These are phyloP conservation scores for Phytopythium delawarense DNA, from an alignment of 352 stramenopile genomes.

Conservation along the genomic window DNA sequence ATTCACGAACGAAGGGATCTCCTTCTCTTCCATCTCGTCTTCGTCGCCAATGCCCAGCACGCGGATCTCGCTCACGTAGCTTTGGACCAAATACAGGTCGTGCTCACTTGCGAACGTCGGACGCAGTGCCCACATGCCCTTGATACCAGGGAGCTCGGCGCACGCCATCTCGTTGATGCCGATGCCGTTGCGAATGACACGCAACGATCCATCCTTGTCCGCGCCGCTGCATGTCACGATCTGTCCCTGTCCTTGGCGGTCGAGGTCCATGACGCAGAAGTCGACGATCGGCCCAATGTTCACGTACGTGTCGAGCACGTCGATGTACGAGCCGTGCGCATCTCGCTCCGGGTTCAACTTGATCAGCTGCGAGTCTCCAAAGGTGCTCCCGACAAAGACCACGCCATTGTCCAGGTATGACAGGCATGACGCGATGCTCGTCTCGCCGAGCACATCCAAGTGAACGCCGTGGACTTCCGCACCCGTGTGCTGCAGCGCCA, in stretches of 20 bases:
- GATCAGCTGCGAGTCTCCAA: slow-evolving; percentile 95
- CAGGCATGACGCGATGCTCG: slow-evolving; percentile 87
- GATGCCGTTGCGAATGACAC: slow-evolving; percentile 98
- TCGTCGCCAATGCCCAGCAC: slow-evolving; percentile 91
- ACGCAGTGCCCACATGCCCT: slow-evolving; percentile 96
- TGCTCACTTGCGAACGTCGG: slow-evolving; percentile 79
- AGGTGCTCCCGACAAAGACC: slow-evolving; percentile 94
- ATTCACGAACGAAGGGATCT: slow-evolving; percentile 84
- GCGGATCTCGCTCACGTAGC: slow-evolving; percentile 95
- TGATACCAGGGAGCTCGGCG: slow-evolving; percentile 96
- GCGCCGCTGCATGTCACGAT: slow-evolving; percentile 96
- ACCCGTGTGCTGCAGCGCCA: slow-evolving; percentile 76
- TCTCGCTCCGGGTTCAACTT: slow-evolving; percentile 86
- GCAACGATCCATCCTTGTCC: slow-evolving; percentile 94
- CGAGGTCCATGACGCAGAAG: slow-evolving; percentile 96
- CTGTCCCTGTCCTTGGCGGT: slow-evolving; percentile 92
- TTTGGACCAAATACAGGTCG: slow-evolving; percentile 96
- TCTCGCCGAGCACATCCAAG: slow-evolving; percentile 93
- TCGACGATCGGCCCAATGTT: slow-evolving; percentile 98
- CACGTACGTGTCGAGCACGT: slow-evolving; percentile 95
- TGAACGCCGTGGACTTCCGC: slow-evolving; percentile 80
- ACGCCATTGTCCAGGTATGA: slow-evolving; percentile 94
- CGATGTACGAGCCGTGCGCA: slow-evolving; percentile 84
- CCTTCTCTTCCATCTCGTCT: slow-evolving; percentile 91
- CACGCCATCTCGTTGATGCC: slow-evolving; percentile 96